Base-by-base conservation (phyloP, 2,329 filamentous ascomycete species). In the Tolypocladium capitatum region DNA sequence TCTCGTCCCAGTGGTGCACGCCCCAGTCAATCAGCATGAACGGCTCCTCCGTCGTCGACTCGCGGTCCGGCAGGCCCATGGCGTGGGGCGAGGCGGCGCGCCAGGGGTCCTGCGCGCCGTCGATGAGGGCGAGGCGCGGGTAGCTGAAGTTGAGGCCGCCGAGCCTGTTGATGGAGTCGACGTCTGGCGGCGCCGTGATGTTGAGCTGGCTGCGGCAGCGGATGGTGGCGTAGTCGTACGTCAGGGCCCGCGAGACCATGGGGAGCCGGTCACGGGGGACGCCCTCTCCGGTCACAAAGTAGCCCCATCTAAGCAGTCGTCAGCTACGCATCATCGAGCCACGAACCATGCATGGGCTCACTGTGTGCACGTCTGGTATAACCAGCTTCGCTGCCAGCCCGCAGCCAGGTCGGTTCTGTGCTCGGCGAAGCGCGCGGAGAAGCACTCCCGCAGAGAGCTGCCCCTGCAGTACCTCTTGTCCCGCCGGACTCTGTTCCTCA, bases 1-100 rank as follows among this genome's bases (percentile, higher is more conserved):
- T 83, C 66, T 84, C 81, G 54, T 86, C 84, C 83, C 84, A 92
- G 60, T 91, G 86, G 62, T 94, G 87, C 20, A 90, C 84, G 0
- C 78, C 85, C n/a, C 75, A 75, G 4, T 73, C 68, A 42, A 94
- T 87, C 42, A 91, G 60, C n/a, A 86, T 72, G 52, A 83, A 85
- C 0, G 86, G 86, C 67, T 89, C 75, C 43, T 71, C 73, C 0
- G 69, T 65, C 0, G 84, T 85, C 41, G 75, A 84, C 14, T 68
- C 63, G 20, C 84, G 70, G 30, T 70, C 65, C 0, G 72, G 69
- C 0, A 80, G 73, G 1, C 70, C 75, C n/a, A 79, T 74, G 0
- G 80, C 81, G 45, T 91, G 81, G 1, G 84, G 79, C 0, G 82
- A 84, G 0, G 84, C 84, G 0, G 80, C 78, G 18, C 83, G 76